Evolutionary conservation across 495 filamentous ascomycete species (phyloP), one percentile per base, ranked within the genome.

Genomic region (Penicillium malachiteum): DNA sequence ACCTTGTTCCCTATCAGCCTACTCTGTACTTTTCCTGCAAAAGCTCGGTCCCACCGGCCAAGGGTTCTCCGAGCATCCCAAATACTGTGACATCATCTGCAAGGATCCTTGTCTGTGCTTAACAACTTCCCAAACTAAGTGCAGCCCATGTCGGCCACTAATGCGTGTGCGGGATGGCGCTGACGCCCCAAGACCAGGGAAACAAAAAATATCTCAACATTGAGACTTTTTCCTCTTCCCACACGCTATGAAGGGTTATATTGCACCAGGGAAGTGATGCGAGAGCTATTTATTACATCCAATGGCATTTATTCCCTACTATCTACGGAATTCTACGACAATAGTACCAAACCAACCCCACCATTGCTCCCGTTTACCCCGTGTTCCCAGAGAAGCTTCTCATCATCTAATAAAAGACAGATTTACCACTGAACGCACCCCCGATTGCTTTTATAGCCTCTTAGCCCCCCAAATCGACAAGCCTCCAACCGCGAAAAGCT

Each of bases 401-500:
- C 48, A 87, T 89, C 65, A 85, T 92, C 67, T 89, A 84, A 50
- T 81, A 89, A 18, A 93, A 95, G 66, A 89, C 91, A 84, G 93
- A 93, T 92, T 92, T 70, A 81, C 82, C 71, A 80, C 85, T 17
- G 69, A 80, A 16, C 74, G 74, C 51, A 92, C 90, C 12, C 72
- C 75, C 50, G 59, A 72, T 43, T 95, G 90, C 74, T 72, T 87
- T 55, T 65, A 72, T 41, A 71, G 74, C 52, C 72, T 92, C 38
- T 74, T 86, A 17, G 62, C 76, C 45, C 78, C 77, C 64, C 53
- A 68, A 55, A 72, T 70, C 40, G 66, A 76, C 50, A 68, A 65
- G 64, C 75, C 30, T 55, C 68, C 48, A 79, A 78, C 65, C 66
- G 86, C 49, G 85, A 84, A n/a, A 90, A 91, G 62, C 82, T 95